These are phyloP conservation scores for Solanum arcanum DNA, from an alignment of 257 asterid species.

Conservation along the genomic window DNA sequence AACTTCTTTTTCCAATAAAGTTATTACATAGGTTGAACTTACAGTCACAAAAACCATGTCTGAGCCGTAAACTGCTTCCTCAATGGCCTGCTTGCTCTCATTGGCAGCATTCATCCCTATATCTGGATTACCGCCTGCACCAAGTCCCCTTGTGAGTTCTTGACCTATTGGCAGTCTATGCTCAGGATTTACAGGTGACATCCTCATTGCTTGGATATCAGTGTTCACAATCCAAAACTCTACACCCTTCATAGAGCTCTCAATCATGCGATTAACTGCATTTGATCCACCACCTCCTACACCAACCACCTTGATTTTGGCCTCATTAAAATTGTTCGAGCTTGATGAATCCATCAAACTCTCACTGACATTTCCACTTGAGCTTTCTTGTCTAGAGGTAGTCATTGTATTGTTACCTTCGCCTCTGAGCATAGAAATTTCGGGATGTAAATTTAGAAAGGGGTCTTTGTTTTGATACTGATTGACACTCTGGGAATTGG, in stretches of 20 bases:
- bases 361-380: conserved; percentile 42
- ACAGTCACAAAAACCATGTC: conserved; percentile 53
- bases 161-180: conserved; percentile 81
- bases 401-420: conserved; percentile 32
- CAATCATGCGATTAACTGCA: conserved; percentile 97
- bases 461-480: conserved; percentile 54
- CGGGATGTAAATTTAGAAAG: conserved; percentile 75
- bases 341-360: conserved; percentile 33
- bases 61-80: conserved; percentile 54
- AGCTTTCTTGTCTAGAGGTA: conserved; percentile 37
- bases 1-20: neutral
- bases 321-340: conserved; percentile 51
- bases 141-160: conserved; percentile 93
- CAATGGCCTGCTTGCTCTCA: conserved; percentile 78
- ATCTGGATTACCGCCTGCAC: conserved; percentile 97
- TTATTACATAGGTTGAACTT: conserved; percentile 1
- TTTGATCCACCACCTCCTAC: conserved; percentile 98
- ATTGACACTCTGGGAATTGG: conserved; percentile 46
- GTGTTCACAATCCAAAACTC: conserved; percentile 97
- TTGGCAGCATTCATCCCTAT: conserved; percentile 89
- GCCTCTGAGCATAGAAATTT: conserved; percentile 77
- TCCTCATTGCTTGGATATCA: conserved; percentile 82
- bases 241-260: conserved; percentile 82
- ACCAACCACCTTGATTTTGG: conserved; percentile 90
- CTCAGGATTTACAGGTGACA: conserved; percentile 67